Evolutionary conservation across 441 rosid genomes (phyloP).

Genomic region (Brassica balearica): DNA sequence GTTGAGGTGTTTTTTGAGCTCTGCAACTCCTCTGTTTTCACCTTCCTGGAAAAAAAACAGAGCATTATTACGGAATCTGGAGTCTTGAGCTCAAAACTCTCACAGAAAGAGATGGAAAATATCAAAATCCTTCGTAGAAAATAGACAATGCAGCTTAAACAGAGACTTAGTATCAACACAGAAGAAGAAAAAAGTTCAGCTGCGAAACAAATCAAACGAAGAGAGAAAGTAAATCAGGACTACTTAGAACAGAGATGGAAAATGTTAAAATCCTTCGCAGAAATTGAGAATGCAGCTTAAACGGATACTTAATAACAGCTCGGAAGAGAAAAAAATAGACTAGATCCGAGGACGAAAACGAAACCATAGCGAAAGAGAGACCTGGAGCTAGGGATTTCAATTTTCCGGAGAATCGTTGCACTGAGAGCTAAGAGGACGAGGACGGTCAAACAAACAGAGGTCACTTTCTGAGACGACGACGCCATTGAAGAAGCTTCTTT

Average conservation of each 20-base stretch:
- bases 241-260: not conserved
- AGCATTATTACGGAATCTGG: constrained; percentile 11
- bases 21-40: constrained; percentile 58
- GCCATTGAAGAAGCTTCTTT: constrained; percentile 37
- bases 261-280: constrained; percentile 13
- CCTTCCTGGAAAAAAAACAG: constrained; percentile 48
- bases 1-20: constrained; percentile 62
- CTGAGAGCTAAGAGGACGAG: constrained; percentile 27
- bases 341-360: not conserved
- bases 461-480: constrained; percentile 31
- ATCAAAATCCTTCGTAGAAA: not conserved
- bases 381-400: constrained; percentile 36
- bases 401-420: constrained; percentile 27
- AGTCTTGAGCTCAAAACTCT: not conserved
- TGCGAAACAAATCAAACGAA: not conserved
- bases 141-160: constrained; percentile 25
- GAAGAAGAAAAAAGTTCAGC: not conserved
- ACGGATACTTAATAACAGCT: not conserved
- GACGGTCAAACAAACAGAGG: constrained; percentile 16
- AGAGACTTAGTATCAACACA: constrained; percentile 1
- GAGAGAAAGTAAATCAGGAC: not conserved
- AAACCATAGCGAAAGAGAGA: constrained; percentile 27
- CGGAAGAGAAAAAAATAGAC: not conserved
- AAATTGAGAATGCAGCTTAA: constrained; percentile 30
- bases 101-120: not conserved